Base-by-base conservation (phyloP, 768 basidiomycete genomes). In the Suillus bovinus region DNA sequence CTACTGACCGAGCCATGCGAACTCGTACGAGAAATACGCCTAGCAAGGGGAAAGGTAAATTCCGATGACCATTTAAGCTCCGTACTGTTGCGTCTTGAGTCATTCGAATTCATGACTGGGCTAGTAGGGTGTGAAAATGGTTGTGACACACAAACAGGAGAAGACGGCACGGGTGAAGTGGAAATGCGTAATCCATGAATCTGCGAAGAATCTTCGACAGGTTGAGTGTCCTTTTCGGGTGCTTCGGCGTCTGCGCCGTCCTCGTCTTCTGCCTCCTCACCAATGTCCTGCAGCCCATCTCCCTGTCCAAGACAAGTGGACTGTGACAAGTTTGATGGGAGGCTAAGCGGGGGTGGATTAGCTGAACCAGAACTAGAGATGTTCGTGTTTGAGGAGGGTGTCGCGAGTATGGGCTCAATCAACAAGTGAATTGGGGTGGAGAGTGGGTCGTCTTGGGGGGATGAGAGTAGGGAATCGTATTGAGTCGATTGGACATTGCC, bases 111-210 rank as follows among this genome's bases (percentile, higher is more conserved):
- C 58, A 67, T 62, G 52, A 56, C 62, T 34, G 69, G 70, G 61
- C 64, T 74, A 42, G 66, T 50, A 42, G 64, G 70, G 55, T 67
- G 61, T 44, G 67, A 72, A 68, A 55, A 67, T 46, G 67, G 67
- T 55, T 76, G 66, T 3, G 76, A 73, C 14, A 67, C 62, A 36
- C 65, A 56, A 53, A 67, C 64, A 31, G 72, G 66, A 27, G 66
- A 68, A 53, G 70, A 68, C 34, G 78, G 72, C 7, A 75, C 62
- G 8, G 80, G 77, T 0, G 76, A 68, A 0, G 84, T 88, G 36
- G 78, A 80, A 55, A 88, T 84, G 64, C 84, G 79, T 66, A 88
- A 70, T 11, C 87, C 86, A 57, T 86, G 85, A 41, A 88, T 82
- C 62, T 82, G 80, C 5, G 76, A 69, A 46, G 49, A 50, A 62